Base-by-base conservation (phyloP, 179 eudicot species). In the Silene noctiflora region DNA sequence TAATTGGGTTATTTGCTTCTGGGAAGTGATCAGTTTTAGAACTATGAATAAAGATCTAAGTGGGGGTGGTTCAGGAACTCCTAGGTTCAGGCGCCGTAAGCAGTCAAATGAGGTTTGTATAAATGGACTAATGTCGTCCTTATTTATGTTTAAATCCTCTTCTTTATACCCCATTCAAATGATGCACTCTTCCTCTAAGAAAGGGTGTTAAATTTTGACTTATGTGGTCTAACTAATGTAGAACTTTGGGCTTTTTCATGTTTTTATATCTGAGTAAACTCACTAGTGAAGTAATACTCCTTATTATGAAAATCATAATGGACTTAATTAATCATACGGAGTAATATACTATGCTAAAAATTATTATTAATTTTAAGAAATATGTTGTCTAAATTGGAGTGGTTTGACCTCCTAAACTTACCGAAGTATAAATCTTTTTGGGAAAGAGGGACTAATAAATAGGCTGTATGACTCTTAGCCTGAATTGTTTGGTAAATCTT, bases 51-150 rank as follows among this genome's bases (percentile, higher is more conserved):
- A 82, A 81, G 91, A 91, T 72, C 73, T 62, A 77, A 81, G 86
- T 73, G 82, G 86, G 74, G 81, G 81, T 71, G 86, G 86, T 75
- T 86, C 89, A 11, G 81, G 86, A 80, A 83, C 90, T 79, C 87
- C 91, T 70, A 82, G 86, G 82, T n/a, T 90, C 71, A 90, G 98
- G 64, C 90, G 93, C 39, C 96, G 98, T 66, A 91, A 70, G 82
- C 94, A 87, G 65, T 86, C 91, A 29, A 87, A 84, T 83, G 98
- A 91, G 95, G 98, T 91, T 65, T 42, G 87, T 78, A 72, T 64
- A 24, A 35, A 44, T 7, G 17, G 22, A 27, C 9, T 25, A 4
- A 66, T 25, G 48, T 11, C 13, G 14, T 44, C 51, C 51, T 44
- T 44, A 11, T 44, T 44, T 10, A 44, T 44, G 51, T 44, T 44